Evolutionary conservation across 257 asterid species (phyloP), one percentile per base, ranked within the genome.

Genomic region (Salvia hispanica): DNA sequence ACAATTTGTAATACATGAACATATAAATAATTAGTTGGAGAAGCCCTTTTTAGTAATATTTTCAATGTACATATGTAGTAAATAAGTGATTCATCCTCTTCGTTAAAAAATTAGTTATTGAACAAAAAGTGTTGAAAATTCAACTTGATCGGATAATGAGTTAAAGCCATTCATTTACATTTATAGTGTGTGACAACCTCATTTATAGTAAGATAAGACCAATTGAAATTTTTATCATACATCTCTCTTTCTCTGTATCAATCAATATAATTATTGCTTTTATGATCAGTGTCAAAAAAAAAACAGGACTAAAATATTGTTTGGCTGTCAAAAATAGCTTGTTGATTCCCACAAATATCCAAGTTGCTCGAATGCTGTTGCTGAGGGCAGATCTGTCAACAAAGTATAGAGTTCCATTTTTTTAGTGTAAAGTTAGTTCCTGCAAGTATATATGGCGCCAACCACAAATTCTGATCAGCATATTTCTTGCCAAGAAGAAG

Each of bases 351-450:
- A 57, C 11, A 33, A 14, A 57, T 45, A 58, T 15, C 36, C 18
- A 13, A 31, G 15, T 51, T 15, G 33, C 18, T 50, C 33, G 62
- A 12, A n/a, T 6, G 14, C n/a, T 15, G 37, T 16, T 9, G 47
- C n/a, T 52, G 51, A 44, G 68, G 75, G 68, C 34, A 75, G 13
- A 70, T 75, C 58, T 31, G 70, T 50, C 69, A 21, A 48, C 36
- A 61, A 0, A 53, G 11, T 25, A 48, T 15, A 34, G 2, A 25
- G 6, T 13, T 33, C 11, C 28, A 37, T 25, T 46, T 8, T 9
- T 31, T 3, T n/a, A n/a, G 9, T 28, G 39, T 34, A 34, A 1
- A 25, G 6, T 14, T 44, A 53, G 37, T 10, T 45, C 1, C 33
- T 33, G 18, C 0, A 43, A 3, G 12, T 37, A 54, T 61, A 62